These are phyloP conservation scores for Alternaria triticimaculans DNA, from an alignment of 2,329 filamentous ascomycete species.

Conservation along the genomic window DNA sequence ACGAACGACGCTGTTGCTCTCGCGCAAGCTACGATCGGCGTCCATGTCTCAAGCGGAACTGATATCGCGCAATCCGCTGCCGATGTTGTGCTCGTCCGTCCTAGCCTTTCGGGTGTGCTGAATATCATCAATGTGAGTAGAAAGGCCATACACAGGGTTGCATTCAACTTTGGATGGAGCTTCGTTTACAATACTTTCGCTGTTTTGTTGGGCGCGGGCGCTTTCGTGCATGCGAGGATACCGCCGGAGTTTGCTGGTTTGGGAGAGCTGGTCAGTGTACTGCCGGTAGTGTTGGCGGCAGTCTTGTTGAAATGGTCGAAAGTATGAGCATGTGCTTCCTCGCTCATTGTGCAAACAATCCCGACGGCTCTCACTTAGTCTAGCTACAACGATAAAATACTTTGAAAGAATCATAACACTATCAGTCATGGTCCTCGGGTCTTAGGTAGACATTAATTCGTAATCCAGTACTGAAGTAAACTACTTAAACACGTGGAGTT, in stretches of 20 bases:
- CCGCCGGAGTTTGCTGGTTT: conserved; percentile 72
- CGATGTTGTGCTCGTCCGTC: conserved; percentile 70
- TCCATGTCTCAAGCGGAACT: conserved; percentile 66
- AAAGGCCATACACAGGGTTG: conserved; percentile 50
- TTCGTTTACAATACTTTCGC: conserved; percentile 75
- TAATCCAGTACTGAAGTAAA: neutral
- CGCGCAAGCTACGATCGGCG: conserved; percentile 71
- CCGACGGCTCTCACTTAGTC: neutral
- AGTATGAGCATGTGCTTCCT: conserved; percentile 10
- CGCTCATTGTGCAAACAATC: neutral
- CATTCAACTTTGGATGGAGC: conserved; percentile 75
- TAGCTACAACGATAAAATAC: neutral
- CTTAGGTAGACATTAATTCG: neutral
- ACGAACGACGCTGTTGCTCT: conserved; percentile 82
- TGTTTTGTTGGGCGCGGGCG: conserved; percentile 68
- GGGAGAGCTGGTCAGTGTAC: conserved; percentile 75
- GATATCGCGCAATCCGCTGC: conserved; percentile 72
- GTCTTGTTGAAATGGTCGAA: conserved; percentile 52
- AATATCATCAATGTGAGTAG: conserved; percentile 62
- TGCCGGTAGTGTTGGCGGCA: conserved; percentile 70
- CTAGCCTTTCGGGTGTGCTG: conserved; percentile 56
- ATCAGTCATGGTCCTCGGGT: neutral
- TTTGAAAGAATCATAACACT: neutral
- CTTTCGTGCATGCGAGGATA: conserved; percentile 61
- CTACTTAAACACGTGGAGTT: neutral